These are phyloP conservation scores for Microstroma glucosiphilum DNA, from an alignment of 1,284 basidiomycete genomes.

Conservation along the genomic window DNA sequence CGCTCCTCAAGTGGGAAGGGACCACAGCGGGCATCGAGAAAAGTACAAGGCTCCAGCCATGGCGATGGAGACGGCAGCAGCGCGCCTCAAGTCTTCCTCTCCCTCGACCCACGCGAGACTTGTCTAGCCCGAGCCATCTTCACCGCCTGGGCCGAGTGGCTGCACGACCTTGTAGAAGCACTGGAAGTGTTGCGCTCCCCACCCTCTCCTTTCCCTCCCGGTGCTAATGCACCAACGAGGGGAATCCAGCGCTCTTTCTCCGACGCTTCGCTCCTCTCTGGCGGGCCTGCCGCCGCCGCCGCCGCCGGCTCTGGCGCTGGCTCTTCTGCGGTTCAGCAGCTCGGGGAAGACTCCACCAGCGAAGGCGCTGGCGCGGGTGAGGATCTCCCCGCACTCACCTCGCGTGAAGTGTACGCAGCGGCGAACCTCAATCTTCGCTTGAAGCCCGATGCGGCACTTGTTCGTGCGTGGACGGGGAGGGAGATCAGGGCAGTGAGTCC, in stretches of 20 bases:
- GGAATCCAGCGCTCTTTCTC: too few species aligned
- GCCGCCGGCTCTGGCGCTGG: too few species aligned
- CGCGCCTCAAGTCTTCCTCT: too few species aligned
- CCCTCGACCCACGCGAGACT: not conserved
- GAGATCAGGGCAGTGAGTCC: not conserved
- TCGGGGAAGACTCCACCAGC: conserved; percentile 67
- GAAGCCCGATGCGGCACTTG: not conserved
- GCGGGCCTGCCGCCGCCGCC: conserved; percentile 74
- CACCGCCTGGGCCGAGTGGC: conserved; percentile 5
- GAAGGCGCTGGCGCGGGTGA: too few species aligned
- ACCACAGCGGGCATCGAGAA: too few species aligned
- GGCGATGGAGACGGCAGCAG: too few species aligned
- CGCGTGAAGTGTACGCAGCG: not conserved
- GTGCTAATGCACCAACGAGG: conserved; percentile 15
- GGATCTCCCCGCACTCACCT: not conserved
- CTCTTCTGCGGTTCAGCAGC: too few species aligned
- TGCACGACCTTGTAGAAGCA: not conserved
- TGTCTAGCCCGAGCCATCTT: conserved; percentile 5
- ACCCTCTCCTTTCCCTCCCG: not conserved
- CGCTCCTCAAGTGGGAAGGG: too few species aligned
- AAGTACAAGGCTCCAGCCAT: too few species aligned
- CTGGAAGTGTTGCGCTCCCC: not conserved
- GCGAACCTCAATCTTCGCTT: not conserved
- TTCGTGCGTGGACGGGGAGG: not conserved
- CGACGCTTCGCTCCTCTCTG: too few species aligned